A percentile compares a stretch with the other conserved stretches of the same genome.
Conservation (phyloP, 2,329 filamentous ascomycete genomes). For the Exophiala sp. region DNA sequence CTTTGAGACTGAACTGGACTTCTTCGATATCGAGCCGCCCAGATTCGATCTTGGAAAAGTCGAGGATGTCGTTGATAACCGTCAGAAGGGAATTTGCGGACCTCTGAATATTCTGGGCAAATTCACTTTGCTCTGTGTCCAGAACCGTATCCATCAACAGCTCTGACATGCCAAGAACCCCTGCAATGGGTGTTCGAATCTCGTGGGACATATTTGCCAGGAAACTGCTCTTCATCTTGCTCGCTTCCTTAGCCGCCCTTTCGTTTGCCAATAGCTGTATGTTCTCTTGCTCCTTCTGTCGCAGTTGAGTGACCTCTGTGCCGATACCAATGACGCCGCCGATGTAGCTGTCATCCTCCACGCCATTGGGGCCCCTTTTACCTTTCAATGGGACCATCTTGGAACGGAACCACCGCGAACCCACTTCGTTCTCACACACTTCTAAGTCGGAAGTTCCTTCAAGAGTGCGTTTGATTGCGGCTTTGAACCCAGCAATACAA, state of each 20-base stretch:
- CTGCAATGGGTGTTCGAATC: conserved; percentile 70
- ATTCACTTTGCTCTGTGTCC: conserved; percentile 65
- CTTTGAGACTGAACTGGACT: conserved; percentile 68
- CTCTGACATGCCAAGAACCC: conserved; percentile 74
- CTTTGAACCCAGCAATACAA: conserved; percentile 31
- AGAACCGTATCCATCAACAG: conserved; percentile 63
- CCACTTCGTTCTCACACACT: conserved; percentile 57
- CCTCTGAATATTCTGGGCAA: conserved; percentile 69
- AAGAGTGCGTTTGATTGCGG: conserved; percentile 58
- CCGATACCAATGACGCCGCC: conserved; percentile 73
- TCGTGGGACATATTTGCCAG: conserved; percentile 77
- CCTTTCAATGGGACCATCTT: conserved; percentile 61
- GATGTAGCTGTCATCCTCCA: conserved; percentile 49
- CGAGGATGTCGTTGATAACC: conserved; percentile 77
- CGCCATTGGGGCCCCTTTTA: conserved; percentile 50
- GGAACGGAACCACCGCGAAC: conserved; percentile 64
- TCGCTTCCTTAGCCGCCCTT: conserved; percentile 72
- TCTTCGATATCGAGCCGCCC: conserved; percentile 72
- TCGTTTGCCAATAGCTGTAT: conserved; percentile 66
- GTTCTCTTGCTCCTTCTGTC: conserved; percentile 63
- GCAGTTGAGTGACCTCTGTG: conserved; percentile 71
- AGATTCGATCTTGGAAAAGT: conserved; percentile 76
- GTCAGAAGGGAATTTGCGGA: conserved; percentile 71
- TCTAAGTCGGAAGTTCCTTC: conserved; percentile 56
- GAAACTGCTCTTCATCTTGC: conserved; percentile 72